Percentiles rank a stretch among this genome's conserved stretches.
phyloP scores from a whole-genome alignment of 345 rosid genomes.

The Draba incana region DNA sequence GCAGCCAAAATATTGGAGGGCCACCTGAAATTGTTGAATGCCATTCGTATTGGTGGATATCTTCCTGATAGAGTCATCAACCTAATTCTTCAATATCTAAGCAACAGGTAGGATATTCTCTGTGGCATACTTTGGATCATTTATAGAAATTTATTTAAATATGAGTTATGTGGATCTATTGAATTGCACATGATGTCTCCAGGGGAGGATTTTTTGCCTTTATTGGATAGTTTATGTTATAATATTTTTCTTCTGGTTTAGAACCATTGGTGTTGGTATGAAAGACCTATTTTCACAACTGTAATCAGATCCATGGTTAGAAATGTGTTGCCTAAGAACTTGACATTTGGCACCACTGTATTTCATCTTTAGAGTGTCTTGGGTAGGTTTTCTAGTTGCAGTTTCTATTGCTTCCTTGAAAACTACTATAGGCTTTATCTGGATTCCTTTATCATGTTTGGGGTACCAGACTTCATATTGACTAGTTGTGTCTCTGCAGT shows the following conservation, averaged over 20 bases:
- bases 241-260: not conserved
- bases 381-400: conserved; percentile 25
- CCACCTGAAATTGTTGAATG: conserved; percentile 87
- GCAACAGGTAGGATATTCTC: conserved; percentile 72
- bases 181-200: not conserved
- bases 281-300: not conserved
- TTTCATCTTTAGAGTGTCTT: conserved; percentile 10
- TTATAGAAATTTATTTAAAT: conserved; percentile 1
- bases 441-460: conserved; percentile 15
- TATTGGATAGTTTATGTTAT: conserved; percentile 4
- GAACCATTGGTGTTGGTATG: not conserved
- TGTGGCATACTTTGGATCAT: conserved; percentile 16
- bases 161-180: not conserved
- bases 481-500: conserved; percentile 53
- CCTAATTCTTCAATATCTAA: conserved; percentile 91
- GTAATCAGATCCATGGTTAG: conserved; percentile 9
- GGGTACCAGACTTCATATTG: conserved; percentile 11
- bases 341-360: conserved; percentile 4
- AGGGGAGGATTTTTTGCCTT: conserved; percentile 11
- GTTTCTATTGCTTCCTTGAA: conserved; percentile 14
- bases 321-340: not conserved
- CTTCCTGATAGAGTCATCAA: conserved; percentile 97
- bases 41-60: conserved; percentile 82
- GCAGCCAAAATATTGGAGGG: conserved; percentile 93
- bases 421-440: conserved; percentile 5